These are phyloP conservation scores for Naematelia encephala DNA, from an alignment of 768 basidiomycete genomes.

Conservation along the genomic window DNA sequence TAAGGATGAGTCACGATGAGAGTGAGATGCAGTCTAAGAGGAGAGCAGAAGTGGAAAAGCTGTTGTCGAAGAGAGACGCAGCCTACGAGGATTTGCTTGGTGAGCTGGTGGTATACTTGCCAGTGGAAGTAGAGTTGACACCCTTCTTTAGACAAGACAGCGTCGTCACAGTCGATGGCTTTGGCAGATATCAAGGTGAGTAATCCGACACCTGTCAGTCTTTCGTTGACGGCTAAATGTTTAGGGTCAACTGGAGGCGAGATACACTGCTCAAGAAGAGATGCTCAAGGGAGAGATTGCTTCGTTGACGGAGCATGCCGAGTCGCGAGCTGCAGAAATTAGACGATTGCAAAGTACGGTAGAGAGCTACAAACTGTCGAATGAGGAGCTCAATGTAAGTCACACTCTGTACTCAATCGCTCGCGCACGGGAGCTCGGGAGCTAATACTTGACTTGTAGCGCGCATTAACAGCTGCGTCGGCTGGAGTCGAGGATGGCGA, in stretches of 20 bases:
- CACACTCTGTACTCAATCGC: slow-evolving; percentile 14
- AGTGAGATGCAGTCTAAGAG: slow-evolving; percentile 76
- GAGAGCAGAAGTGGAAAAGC: slow-evolving; percentile 78
- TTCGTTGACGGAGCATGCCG: slow-evolving; percentile 86
- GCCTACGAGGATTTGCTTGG: slow-evolving; percentile 97
- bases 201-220: slow-evolving; percentile 27
- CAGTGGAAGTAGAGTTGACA: slow-evolving; percentile 3
- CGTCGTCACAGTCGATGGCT: slow-evolving; percentile 58
- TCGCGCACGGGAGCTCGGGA: not conserved
- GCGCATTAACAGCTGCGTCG: slow-evolving; percentile 90
- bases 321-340: slow-evolving; percentile 76
- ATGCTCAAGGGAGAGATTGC: slow-evolving; percentile 76
- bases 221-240: too few species aligned
- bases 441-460: slow-evolving; percentile 56
- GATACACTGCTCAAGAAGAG: slow-evolving; percentile 89
- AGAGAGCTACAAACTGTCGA: slow-evolving; percentile 90
- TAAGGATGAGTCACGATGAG: slow-evolving; percentile 88
- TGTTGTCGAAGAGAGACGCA: slow-evolving; percentile 74
- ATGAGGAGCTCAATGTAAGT: slow-evolving; percentile 92
- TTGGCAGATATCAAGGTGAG: slow-evolving; percentile 85
- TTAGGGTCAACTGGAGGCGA: slow-evolving; percentile 93
- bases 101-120: slow-evolving; percentile 51
- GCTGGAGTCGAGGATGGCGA: slow-evolving; percentile 96
- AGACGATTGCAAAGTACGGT: slow-evolving; percentile 77
- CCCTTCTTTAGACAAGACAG: slow-evolving; percentile 21